phyloP scores from a whole-genome alignment of 345 rosid species.

The Boechera divaricarpa region DNA sequence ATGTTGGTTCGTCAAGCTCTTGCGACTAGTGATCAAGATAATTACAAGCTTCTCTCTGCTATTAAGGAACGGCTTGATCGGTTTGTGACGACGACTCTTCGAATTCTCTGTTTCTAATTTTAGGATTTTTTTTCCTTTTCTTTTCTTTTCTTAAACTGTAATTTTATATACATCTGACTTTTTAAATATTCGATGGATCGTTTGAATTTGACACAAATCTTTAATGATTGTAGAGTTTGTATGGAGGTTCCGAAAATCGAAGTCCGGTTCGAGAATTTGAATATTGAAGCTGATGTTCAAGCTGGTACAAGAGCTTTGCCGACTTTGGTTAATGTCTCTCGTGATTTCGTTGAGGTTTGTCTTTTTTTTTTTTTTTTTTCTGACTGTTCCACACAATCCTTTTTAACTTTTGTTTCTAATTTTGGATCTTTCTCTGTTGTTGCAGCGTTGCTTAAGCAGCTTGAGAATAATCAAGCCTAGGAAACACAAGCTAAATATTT shows the following conservation, averaged over 20 bases:
- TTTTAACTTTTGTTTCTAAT: not conserved
- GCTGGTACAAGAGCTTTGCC: conserved; percentile 86
- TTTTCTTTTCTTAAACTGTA: not conserved
- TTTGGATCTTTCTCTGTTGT: not conserved
- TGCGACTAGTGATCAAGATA: conserved; percentile 87
- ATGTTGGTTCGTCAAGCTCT: conserved; percentile 76
- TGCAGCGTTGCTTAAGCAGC: conserved; percentile 53
- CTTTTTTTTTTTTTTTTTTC: not conserved
- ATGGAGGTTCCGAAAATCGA: conserved; percentile 76
- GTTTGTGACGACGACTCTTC: conserved; percentile 39
- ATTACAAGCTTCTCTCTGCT: conserved; percentile 64
- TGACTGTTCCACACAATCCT: not conserved
- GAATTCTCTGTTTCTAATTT: conserved; percentile 3
- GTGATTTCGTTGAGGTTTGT: conserved; percentile 67
- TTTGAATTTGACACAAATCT: too few species aligned
- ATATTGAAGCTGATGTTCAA: conserved; percentile 63
- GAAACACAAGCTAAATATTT: conserved; percentile 54
- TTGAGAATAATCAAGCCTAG: conserved; percentile 58
- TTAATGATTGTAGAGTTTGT: conserved; percentile 57
- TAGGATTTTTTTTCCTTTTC: not conserved
- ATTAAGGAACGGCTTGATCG: conserved; percentile 80
- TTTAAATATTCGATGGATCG: too few species aligned
- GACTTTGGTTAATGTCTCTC: conserved; percentile 70
- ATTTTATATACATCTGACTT: too few species aligned
- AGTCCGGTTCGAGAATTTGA: conserved; percentile 74